Percentiles rank a stretch among this genome's conserved stretches.
These are phyloP conservation scores for Rhynchospora breviuscula DNA, from an alignment of 176 grass and related monocot genomes.

Conservation along the genomic window DNA sequence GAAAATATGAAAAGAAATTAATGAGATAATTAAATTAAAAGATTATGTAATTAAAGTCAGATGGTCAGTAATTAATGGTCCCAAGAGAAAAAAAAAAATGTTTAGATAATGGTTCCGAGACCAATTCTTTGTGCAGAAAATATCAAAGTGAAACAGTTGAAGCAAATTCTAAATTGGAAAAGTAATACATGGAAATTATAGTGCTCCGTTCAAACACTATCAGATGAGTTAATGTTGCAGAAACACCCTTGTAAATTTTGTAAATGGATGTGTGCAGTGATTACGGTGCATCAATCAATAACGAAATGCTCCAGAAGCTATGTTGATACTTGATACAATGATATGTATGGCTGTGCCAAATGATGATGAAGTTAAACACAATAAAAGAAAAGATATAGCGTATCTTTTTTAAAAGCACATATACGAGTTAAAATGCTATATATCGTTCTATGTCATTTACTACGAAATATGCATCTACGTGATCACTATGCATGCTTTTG, in stretches of 20 bases:
- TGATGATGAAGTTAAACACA: not conserved
- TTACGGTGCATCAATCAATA: no score
- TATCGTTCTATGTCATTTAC: not conserved
- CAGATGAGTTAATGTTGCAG: conserved; percentile 7
- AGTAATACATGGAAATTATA: no score
- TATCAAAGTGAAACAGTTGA: not conserved
- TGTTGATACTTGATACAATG: not conserved
- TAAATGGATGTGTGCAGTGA: not conserved
- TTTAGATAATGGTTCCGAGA: not conserved
- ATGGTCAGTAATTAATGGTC: not conserved
- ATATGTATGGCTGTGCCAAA: not conserved
- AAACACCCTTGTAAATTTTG: not conserved
- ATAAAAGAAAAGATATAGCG: not conserved
- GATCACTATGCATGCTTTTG: not conserved
- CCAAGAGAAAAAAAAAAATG: no score
- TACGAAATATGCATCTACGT: not conserved
- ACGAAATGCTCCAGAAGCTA: not conserved
- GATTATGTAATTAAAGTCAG: not conserved
- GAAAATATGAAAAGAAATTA: not conserved
- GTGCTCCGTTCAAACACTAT: not conserved
- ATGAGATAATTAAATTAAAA: no score
- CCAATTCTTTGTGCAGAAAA: not conserved
- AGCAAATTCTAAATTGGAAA: not conserved
- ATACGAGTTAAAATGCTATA: not conserved
- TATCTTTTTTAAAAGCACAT: not conserved